Evolutionary conservation across 1,284 basidiomycete genomes (phyloP).

Genomic region (Ganoderma sinense): DNA sequence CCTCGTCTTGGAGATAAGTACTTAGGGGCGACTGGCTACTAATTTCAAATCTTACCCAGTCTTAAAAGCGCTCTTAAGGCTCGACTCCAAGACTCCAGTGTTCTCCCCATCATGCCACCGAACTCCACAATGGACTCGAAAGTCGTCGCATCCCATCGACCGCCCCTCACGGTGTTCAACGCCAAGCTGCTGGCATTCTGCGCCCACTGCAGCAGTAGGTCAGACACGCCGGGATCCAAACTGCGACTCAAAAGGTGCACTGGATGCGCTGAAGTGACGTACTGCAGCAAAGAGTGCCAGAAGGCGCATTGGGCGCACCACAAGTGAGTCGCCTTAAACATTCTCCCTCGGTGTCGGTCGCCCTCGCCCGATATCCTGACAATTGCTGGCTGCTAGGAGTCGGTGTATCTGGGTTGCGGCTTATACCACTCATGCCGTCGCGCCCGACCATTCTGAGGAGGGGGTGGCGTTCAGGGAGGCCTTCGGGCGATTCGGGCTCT

Average conservation of each 20-base stretch:
- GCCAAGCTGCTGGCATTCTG: too few relatives aligned
- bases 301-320: background rate
- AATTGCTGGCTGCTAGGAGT: background rate
- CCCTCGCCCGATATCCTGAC: background rate
- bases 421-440: background rate
- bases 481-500: background rate
- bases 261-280: background rate
- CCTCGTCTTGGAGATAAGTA: too few relatives aligned
- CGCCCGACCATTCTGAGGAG: background rate
- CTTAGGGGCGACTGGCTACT: too few relatives aligned
- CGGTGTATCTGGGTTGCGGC: background rate
- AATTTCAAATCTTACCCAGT: too few relatives aligned
- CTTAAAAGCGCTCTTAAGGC: too few relatives aligned
- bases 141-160: background rate
- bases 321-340: background rate
- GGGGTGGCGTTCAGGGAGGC: background rate
- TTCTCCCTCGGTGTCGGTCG: background rate
- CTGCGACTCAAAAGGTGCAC: background rate
- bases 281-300: slow-evolving; percentile 7
- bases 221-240: background rate
- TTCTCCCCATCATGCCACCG: too few relatives aligned
- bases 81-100: too few relatives aligned
- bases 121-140: too few relatives aligned
- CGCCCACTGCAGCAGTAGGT: too few relatives aligned
- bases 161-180: background rate